Evolutionary conservation across 192 early-diverging fungal species (phyloP).

Genomic region (Gamsiella multidivaricata): DNA sequence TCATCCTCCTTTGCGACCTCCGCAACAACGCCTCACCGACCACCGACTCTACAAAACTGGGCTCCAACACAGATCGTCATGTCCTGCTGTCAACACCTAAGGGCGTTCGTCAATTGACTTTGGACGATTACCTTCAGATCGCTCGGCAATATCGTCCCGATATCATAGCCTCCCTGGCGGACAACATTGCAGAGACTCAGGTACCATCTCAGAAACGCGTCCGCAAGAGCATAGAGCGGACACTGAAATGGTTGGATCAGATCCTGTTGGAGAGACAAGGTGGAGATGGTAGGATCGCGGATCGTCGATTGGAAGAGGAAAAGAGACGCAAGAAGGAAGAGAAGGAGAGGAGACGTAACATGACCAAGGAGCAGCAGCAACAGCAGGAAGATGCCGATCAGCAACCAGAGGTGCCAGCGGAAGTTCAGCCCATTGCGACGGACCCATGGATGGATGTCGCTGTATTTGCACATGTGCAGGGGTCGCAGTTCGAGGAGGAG

Average conservation of each 20-base stretch:
- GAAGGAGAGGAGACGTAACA: conserved; percentile 12
- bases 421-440: conserved; percentile 3
- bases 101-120: conserved; percentile 63
- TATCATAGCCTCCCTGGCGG: conserved; percentile 54
- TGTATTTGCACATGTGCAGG: conserved; percentile 63
- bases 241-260: conserved; percentile 63
- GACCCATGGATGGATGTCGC: conserved; percentile 34
- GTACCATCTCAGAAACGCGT: conserved; percentile 56
- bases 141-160: conserved; percentile 62
- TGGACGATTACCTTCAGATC: conserved; percentile 52
- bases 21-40: conserved; percentile 53
- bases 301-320: conserved; percentile 23
- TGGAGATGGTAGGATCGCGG: conserved; percentile 18
- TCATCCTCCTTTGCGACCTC: conserved; percentile 61
- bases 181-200: conserved; percentile 52
- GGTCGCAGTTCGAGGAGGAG: conserved; percentile 55
- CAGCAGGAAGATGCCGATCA: not conserved
- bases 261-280: conserved; percentile 29
- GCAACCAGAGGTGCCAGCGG: not conserved
- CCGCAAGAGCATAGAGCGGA: conserved; percentile 60
- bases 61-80: conserved; percentile 62
- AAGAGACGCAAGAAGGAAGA: conserved; percentile 23
- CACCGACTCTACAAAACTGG: conserved; percentile 7
- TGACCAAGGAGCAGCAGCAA: conserved; percentile 5
- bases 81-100: conserved; percentile 59